Percentiles rank a stretch among this genome's conserved stretches.
Evolutionary conservation across 1,284 basidiomycete species (phyloP).

Genomic region (Sutorius eximius): DNA sequence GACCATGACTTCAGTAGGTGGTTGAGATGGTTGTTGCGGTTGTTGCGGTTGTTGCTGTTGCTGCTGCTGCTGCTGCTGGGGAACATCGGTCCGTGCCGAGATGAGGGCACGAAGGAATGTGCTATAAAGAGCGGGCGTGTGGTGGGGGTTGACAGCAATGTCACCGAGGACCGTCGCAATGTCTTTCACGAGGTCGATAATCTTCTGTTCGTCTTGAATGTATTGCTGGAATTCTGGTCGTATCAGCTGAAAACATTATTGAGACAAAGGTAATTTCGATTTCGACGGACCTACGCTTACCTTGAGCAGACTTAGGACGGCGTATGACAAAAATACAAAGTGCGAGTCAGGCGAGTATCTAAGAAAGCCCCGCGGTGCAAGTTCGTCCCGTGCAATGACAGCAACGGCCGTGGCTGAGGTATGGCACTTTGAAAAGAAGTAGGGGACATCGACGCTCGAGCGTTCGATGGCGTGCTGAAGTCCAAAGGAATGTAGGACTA

Average conservation of each 20-base stretch:
- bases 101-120: conserved; percentile 81
- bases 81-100: conserved; percentile 54
- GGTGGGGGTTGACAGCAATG: conserved; percentile 70
- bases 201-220: conserved; percentile 71
- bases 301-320: conserved; percentile 85
- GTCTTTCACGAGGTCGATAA: conserved; percentile 72
- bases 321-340: conserved; percentile 89
- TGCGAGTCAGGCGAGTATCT: conserved; percentile 89
- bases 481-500: conserved; percentile 93
- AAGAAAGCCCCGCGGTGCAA: conserved; percentile 75
- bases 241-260: conserved; percentile 54
- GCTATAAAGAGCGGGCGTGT: conserved; percentile 86
- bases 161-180: conserved; percentile 79
- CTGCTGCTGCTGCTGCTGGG: conserved; percentile 20
- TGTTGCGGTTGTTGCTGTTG: conserved; percentile 15
- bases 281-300: conserved; percentile 41
- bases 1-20: conserved; percentile 23
- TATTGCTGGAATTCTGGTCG: conserved; percentile 80
- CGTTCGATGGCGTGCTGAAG: conserved; percentile 90
- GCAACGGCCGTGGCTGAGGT: conserved; percentile 72
- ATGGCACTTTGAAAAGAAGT: conserved; percentile 86
- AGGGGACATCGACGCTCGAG: conserved; percentile 70
- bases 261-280: conserved; percentile 2
- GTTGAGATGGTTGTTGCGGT: conserved; percentile 20
- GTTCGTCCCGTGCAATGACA: conserved; percentile 69